Evolutionary conservation across 2,329 filamentous ascomycete genomes (phyloP).

Genomic region (Botryotinia narcissicola): DNA sequence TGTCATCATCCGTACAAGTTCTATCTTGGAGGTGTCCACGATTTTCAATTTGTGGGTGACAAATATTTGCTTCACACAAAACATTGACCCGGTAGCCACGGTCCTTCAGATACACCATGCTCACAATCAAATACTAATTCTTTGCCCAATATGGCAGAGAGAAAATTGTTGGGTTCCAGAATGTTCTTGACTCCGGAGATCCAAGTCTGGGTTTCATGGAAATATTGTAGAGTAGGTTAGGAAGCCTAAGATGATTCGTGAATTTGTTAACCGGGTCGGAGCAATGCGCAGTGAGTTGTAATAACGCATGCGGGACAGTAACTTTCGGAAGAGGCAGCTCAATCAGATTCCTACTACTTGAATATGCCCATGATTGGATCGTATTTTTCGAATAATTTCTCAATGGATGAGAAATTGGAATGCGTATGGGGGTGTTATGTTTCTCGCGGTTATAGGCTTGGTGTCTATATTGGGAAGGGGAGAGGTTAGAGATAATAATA

Average conservation of each 20-base stretch:
- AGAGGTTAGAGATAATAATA: constrained; percentile 14
- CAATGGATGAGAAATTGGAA: constrained; percentile 21
- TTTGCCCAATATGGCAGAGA: constrained; percentile 41
- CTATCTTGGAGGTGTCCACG: constrained; percentile 29
- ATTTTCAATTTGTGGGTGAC: constrained; percentile 29
- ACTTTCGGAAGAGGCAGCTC: neutral
- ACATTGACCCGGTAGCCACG: constrained; percentile 41
- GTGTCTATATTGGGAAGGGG: neutral
- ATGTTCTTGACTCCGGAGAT: constrained; percentile 32
- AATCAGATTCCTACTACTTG: neutral
- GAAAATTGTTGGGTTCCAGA: constrained; percentile 43
- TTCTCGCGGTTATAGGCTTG: neutral
- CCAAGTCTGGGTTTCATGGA: constrained; percentile 35
- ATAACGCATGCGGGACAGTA: constrained; percentile 21
- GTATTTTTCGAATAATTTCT: constrained; percentile 15
- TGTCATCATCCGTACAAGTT: constrained; percentile 38
- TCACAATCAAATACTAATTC: constrained; percentile 41
- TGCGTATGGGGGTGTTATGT: neutral
- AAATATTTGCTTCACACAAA: constrained; percentile 43
- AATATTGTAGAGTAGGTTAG: constrained; percentile 39
- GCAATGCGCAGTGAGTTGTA: constrained; percentile 24
- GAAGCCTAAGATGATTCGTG: constrained; percentile 40
- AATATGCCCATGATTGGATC: neutral
- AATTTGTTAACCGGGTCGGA: constrained; percentile 34
- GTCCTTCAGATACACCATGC: constrained; percentile 38